phyloP scores from a whole-genome alignment of 2,329 filamentous ascomycete genomes.

The Trichoderma koningii region DNA sequence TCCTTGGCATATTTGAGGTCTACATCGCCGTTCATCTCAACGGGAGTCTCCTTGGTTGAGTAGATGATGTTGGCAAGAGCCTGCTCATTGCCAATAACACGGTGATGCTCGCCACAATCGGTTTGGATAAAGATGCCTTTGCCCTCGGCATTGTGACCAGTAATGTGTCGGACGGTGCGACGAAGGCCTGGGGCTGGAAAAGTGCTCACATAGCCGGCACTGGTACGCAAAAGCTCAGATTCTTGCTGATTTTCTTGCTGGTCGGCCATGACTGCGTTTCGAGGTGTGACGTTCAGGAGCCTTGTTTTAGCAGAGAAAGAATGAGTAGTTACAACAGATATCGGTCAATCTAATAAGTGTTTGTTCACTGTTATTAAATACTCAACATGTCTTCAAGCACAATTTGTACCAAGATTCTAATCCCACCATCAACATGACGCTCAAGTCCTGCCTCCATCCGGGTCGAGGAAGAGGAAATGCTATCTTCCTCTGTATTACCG shows the following conservation, averaged over 20 bases:
- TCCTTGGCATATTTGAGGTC: constrained; percentile 31
- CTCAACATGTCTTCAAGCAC: background rate
- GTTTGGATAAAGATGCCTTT: constrained; percentile 34
- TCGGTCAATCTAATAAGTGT: background rate
- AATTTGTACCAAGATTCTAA: background rate
- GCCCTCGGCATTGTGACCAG: constrained; percentile 31
- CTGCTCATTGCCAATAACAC: constrained; percentile 32
- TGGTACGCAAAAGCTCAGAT: background rate
- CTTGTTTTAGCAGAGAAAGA: background rate
- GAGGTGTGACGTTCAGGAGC: too few relatives aligned
- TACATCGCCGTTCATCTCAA: constrained; percentile 32
- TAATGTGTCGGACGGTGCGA: constrained; percentile 28
- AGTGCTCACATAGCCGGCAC: constrained; percentile 18
- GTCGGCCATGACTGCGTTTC: background rate
- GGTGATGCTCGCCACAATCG: constrained; percentile 37
- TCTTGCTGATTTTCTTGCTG: constrained; percentile 9
- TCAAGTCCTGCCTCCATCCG: background rate
- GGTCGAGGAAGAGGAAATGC: too few relatives aligned
- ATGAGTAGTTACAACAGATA: too few relatives aligned
- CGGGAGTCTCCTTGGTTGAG: constrained; percentile 34
- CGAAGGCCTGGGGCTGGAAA: constrained; percentile 29
- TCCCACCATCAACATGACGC: background rate
- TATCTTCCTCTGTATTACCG: background rate
- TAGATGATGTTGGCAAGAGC: constrained; percentile 38
- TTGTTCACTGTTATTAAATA: background rate